Base-by-base conservation (phyloP, 768 basidiomycete species). In the Psilocybe tampanensis region DNA sequence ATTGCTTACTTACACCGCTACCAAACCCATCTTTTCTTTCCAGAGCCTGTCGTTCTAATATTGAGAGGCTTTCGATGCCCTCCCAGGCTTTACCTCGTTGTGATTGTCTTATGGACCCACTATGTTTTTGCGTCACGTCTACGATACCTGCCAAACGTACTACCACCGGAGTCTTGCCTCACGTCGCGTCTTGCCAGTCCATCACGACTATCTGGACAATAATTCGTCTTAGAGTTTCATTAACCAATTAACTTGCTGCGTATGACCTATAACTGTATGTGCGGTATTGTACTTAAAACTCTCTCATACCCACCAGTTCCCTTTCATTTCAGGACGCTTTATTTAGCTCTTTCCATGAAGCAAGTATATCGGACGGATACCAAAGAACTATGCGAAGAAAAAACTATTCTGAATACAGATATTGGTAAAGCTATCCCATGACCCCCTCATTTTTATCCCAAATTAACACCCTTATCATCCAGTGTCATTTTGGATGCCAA, bases 201-300 rank as follows among this genome's bases (percentile, higher is more conserved):
- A 5, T 5, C 15, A 52, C 39, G 15, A 48, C 47, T 49, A 34
- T 23, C 55, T 56, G 58, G 52, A 54, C 58, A 22, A 44, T n/a
- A 29, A 44, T 8, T 22, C 29, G 24, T 44, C 52, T 59, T 54
- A 44, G 41, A 47, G 36, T 61, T 61, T 47, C 53, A 43, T 33
- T 29, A 44, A 15, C 60, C 56, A 61, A 55, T 61, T 54, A 58
- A 47, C 26, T 15, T 48, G n/a, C 48, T 51, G 41, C 50, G 44
- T 58, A 26, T 44, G 33, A 44, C 45, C 42, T 52, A 55, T 45
- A 58, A 51, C n/a, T 29, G 52, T 33, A 48, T 32, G 12, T 48
- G 26, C 26, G 47, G 29, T 33, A 32, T 17, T 55, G 33, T 29
- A 52, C 41, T 43, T 43, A n/a, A 26, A 43, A 43, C 41, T 29